These are phyloP conservation scores for Chaetoceros muelleri DNA, from an alignment of 108 stramenopile genomes.

Conservation along the genomic window DNA sequence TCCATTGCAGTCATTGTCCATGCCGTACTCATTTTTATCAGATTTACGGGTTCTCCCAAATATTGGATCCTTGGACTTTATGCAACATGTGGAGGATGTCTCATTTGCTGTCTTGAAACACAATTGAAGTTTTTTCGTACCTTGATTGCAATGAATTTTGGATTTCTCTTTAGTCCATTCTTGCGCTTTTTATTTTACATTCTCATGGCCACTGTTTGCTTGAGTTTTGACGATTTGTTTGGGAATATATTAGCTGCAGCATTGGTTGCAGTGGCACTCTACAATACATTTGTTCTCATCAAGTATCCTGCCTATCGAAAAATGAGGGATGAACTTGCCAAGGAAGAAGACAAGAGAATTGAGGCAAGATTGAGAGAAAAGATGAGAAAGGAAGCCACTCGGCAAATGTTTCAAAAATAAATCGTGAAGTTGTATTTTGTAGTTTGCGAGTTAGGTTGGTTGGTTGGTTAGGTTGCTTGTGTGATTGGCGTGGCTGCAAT, in stretches of 20 bases:
- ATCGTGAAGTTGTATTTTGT: too few relatives aligned
- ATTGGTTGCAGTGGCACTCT: slow-evolving; percentile 40
- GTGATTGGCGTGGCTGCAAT: too few relatives aligned
- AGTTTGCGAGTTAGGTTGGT: too few relatives aligned
- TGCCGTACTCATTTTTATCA: slow-evolving; percentile 21
- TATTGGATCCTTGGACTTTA: slow-evolving; percentile 56
- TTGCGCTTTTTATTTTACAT: slow-evolving; percentile 71
- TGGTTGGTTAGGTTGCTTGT: too few relatives aligned
- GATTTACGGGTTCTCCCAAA: slow-evolving; percentile 27
- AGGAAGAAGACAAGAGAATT: slow-evolving; percentile 82
- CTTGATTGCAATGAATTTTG: slow-evolving; percentile 77
- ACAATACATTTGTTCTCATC: slow-evolving; percentile 67
- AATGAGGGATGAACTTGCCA: slow-evolving; percentile 73
- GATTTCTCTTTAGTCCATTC: slow-evolving; percentile 66
- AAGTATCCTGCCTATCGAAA: slow-evolving; percentile 27
- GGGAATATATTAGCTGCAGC: slow-evolving; percentile 37
- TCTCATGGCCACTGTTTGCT: slow-evolving; percentile 53
- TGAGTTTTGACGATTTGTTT: slow-evolving; percentile 40
- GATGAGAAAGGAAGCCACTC: slow-evolving; percentile 52
- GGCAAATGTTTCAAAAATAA: background rate
- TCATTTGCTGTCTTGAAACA: slow-evolving; percentile 75
- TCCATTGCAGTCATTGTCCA: slow-evolving; percentile 45
- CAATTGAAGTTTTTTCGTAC: slow-evolving; percentile 12
- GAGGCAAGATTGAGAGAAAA: slow-evolving; percentile 75
- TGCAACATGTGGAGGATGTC: slow-evolving; percentile 55